A percentile compares a stretch with the other conserved stretches of the same genome.
Evolutionary conservation across 1,284 basidiomycete species (phyloP).

Genomic region (Rhizoctonia solani): DNA sequence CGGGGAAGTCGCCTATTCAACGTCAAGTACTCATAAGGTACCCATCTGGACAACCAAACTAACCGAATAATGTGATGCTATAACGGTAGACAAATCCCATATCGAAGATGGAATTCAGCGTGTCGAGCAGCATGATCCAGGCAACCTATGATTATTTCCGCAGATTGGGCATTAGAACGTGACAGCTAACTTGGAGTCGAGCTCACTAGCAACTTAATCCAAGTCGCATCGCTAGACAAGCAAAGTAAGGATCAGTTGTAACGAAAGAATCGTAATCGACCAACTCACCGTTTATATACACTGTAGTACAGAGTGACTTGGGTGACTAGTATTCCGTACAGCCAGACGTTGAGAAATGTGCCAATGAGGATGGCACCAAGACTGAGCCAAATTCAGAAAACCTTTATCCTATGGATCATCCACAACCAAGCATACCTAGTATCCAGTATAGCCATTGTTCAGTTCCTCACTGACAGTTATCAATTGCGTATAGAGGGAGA

Average conservation of each 20-base stretch:
- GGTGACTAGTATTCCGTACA: conserved; percentile 10
- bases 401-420: neutral
- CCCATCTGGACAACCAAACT: neutral
- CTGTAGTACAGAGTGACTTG: conserved; percentile 7
- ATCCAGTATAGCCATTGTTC: conserved; percentile 3
- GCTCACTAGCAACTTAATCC: neutral
- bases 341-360: conserved; percentile 8
- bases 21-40: neutral
- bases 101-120: conserved; percentile 18
- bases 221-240: neutral
- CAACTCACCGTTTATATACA: neutral
- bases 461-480: neutral
- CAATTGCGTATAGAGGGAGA: neutral
- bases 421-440: neutral
- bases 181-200: too few relatives aligned
- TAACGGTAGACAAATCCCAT: conserved; percentile 21
- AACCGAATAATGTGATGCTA: conserved; percentile 23
- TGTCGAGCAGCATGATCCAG: conserved; percentile 12
- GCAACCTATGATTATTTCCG: neutral
- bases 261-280: neutral
- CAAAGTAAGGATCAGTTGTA: neutral
- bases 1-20: conserved; percentile 14
- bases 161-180: neutral
- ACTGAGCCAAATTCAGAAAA: neutral
- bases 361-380: conserved; percentile 27